These are phyloP conservation scores for Leptomonas seymouri DNA, from an alignment of 208 protist species.

Conservation along the genomic window DNA sequence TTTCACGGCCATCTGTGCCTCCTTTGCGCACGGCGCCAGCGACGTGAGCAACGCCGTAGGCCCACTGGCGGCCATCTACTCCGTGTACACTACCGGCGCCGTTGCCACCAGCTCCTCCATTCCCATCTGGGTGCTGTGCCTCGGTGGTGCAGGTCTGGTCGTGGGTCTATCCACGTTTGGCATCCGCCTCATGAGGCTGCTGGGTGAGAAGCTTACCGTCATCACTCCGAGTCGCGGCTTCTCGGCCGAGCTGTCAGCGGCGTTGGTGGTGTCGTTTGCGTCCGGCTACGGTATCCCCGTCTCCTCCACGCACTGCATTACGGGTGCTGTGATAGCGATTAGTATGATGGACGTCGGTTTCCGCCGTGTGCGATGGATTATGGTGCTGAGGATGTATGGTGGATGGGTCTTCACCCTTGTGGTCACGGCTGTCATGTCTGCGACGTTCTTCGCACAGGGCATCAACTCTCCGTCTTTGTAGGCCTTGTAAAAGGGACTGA, in stretches of 20 bases:
- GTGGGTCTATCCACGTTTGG: conserved; percentile 78
- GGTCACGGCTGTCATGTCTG: conserved; percentile 62
- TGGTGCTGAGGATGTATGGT: conserved; percentile 79
- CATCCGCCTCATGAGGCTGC: conserved; percentile 65
- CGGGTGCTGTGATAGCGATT: conserved; percentile 85
- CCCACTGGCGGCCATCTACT: conserved; percentile 74
- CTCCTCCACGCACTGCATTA: conserved; percentile 91
- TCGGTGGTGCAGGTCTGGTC: conserved; percentile 74
- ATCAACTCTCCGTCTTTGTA: conserved; percentile 52
- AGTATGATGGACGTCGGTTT: conserved; percentile 79
- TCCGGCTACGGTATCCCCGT: conserved; percentile 83
- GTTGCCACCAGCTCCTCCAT: conserved; percentile 38
- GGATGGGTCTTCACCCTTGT: conserved; percentile 74
- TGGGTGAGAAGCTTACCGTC: conserved; percentile 77
- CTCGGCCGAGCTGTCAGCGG: conserved; percentile 77
- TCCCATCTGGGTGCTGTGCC: conserved; percentile 72
- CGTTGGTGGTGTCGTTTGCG: conserved; percentile 78
- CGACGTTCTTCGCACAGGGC: conserved; percentile 76
- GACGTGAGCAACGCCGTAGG: conserved; percentile 89
- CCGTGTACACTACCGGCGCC: conserved; percentile 56
- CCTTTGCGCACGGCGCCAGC: conserved; percentile 87
- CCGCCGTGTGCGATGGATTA: conserved; percentile 61
- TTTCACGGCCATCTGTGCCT: conserved; percentile 81
- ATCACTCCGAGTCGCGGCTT: conserved; percentile 80
- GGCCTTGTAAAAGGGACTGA: too few relatives aligned